Conservation (phyloP, 257 asterid genomes). For the Knoxia roxburghii region DNA sequence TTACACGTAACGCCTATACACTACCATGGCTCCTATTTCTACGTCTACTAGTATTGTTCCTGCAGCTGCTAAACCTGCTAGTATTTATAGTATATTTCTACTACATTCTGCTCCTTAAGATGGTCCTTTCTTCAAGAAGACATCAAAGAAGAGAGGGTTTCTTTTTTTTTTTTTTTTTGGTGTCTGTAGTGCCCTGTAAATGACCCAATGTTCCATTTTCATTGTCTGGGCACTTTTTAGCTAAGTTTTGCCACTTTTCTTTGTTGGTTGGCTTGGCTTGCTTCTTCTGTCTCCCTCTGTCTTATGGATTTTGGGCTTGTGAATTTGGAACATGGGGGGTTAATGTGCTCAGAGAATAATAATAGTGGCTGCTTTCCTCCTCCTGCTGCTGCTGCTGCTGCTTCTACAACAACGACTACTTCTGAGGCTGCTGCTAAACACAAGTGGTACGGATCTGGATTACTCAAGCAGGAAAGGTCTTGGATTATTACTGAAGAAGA, state of each 20-base stretch:
- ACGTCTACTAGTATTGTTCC: not conserved
- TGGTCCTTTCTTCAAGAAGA: constrained; percentile 41
- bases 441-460: constrained; percentile 57
- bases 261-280: constrained; percentile 1
- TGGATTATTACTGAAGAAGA: constrained; percentile 35
- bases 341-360: constrained; percentile 29
- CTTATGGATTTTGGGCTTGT: constrained; percentile 68
- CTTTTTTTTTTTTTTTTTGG: constrained; percentile 30
- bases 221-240: constrained; percentile 24
- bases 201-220: constrained; percentile 31
- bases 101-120: constrained; percentile 24
- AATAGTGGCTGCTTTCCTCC: constrained; percentile 15
- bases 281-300: not conserved
- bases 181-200: constrained; percentile 3
- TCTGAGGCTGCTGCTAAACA: constrained; percentile 24
- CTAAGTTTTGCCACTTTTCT: constrained; percentile 10
- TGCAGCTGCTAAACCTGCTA: not conserved
- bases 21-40: too few relatives aligned
- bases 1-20: constrained; percentile 11
- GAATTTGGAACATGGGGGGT: constrained; percentile 46
- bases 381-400: constrained; percentile 12
- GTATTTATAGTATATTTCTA: not conserved
- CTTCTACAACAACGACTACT: not conserved
- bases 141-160: constrained; percentile 4
- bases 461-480: constrained; percentile 51